A percentile compares a stretch with the other conserved stretches of the same genome.
Evolutionary conservation across 495 filamentous ascomycete species (phyloP).

Genomic region (Tricharina praecox): DNA sequence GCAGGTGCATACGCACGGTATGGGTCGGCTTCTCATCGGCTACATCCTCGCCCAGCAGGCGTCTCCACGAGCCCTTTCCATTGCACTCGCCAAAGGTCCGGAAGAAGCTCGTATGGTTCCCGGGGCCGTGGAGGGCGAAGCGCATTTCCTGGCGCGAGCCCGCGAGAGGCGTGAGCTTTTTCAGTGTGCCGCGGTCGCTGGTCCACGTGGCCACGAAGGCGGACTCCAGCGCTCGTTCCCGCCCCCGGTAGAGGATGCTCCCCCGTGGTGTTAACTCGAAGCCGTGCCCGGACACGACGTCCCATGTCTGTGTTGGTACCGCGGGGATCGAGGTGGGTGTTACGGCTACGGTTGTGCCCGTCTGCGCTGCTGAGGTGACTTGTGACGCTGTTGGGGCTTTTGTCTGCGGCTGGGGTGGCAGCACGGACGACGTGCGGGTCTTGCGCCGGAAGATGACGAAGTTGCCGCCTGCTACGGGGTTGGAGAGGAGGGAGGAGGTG

Average conservation of each 20-base stretch:
- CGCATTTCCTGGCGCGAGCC: background rate
- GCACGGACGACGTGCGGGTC: slow-evolving; percentile 25
- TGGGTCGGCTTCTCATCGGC: slow-evolving; percentile 3
- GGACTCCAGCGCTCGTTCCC: background rate
- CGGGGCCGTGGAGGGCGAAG: background rate
- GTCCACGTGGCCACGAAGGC: background rate
- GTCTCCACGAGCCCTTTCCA: slow-evolving; percentile 1
- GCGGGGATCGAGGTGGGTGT: background rate
- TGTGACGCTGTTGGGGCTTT: background rate
- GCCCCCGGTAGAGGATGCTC: background rate
- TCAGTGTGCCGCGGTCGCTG: background rate
- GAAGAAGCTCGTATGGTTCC: background rate
- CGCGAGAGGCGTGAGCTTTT: background rate
- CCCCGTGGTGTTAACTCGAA: background rate
- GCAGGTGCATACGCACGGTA: slow-evolving; percentile 3
- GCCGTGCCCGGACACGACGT: background rate
- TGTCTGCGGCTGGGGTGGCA: background rate
- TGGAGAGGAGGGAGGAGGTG: slow-evolving; percentile 31
- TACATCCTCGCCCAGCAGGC: background rate
- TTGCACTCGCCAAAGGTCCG: background rate
- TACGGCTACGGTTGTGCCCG: too few relatives aligned
- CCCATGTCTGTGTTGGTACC: background rate
- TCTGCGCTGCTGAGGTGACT: background rate
- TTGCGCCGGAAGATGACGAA: slow-evolving; percentile 50
- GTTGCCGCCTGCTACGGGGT: slow-evolving; percentile 48